Conservation (phyloP, 2,329 filamentous ascomycete species). For the Sporothrix protearum region DNA sequence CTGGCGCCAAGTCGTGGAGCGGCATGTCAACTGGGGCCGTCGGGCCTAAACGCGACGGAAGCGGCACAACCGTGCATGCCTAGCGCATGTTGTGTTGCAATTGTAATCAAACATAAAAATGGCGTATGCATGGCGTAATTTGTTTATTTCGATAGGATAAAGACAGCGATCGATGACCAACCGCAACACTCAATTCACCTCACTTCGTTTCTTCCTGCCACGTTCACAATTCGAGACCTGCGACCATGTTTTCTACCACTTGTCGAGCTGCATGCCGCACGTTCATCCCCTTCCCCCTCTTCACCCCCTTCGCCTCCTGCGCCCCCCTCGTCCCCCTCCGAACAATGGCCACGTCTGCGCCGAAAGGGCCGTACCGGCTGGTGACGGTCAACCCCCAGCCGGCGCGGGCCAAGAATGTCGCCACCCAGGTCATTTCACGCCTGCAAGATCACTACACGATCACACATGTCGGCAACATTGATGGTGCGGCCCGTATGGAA, state of each 20-base stretch:
- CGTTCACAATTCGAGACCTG: not conserved
- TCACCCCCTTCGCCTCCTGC: too few relatives aligned
- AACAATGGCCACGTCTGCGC: not conserved
- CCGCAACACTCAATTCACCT: not conserved
- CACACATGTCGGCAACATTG: conserved; percentile 58
- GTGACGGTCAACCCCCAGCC: conserved; percentile 67
- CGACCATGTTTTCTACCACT: not conserved
- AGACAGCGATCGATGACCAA: not conserved
- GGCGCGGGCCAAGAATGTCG: conserved; percentile 59
- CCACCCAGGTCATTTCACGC: conserved; percentile 58
- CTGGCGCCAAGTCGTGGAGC: conserved; percentile 22
- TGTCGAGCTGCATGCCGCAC: not conserved
- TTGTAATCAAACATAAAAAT: conserved; percentile 13
- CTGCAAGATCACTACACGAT: conserved; percentile 63
- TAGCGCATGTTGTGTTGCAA: not conserved
- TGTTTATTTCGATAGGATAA: not conserved
- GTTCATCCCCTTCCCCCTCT: not conserved
- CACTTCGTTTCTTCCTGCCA: not conserved
- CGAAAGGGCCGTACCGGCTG: conserved; percentile 52
- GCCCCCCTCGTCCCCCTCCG: not conserved
- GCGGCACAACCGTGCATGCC: not conserved
- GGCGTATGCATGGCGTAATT: too few relatives aligned
- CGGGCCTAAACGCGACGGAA: not conserved
- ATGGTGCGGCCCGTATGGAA: too few relatives aligned
- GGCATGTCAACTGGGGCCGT: not conserved